Evolutionary conservation across 2,329 filamentous ascomycete genomes (phyloP), one percentile per base, ranked within the genome.

Genomic region (Aspergillus sp.): DNA sequence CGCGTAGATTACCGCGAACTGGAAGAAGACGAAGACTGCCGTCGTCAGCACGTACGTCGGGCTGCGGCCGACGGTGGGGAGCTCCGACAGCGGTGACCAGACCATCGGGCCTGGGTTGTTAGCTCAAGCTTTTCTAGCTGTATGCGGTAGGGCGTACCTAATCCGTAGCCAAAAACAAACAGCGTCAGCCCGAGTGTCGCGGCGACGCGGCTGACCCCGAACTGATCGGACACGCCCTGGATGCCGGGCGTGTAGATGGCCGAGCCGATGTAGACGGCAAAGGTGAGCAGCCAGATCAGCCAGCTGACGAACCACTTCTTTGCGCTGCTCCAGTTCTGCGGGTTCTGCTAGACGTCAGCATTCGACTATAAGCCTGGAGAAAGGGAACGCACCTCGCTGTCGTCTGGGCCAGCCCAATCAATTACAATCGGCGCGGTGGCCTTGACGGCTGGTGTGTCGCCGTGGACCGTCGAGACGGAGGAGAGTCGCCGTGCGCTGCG

Each of bases 231-330:
- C 14, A 82, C 64, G 9, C 65, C 64, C 3, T 59, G 40, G 3
- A 72, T 69, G 21, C 78, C 76, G 0, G 79, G 71, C 0, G 76
- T 74, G 58, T 81, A 82, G 29, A 83, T 80, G 0, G 78, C 71
- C 3, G 76, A 78, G 7, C 77, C 78, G 29, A 78, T 74, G 62
- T 82, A 83, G 42, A 82, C 74, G 3, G 73, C 71, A 31, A 78
- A 76, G 0, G 78, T 81, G 19, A 62, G 46, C 1, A 81, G 56
- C 49, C 74, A 78, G 55, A 81, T 75, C 38, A 77, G 62, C 42
- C 72, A 72, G 0, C 75, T 78, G 13, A 79, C 73, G 53, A 75
- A 74, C 49, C 70, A 57, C 34, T 77, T 78, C 62, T 76, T 78
- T 2, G 45, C 53, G 3, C 53, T 58, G 2, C 71, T 71, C 78